Percentiles rank a stretch among this genome's conserved stretches.
These are phyloP conservation scores for Solanum chiquidenum DNA, from an alignment of 257 asterid species.

Conservation along the genomic window DNA sequence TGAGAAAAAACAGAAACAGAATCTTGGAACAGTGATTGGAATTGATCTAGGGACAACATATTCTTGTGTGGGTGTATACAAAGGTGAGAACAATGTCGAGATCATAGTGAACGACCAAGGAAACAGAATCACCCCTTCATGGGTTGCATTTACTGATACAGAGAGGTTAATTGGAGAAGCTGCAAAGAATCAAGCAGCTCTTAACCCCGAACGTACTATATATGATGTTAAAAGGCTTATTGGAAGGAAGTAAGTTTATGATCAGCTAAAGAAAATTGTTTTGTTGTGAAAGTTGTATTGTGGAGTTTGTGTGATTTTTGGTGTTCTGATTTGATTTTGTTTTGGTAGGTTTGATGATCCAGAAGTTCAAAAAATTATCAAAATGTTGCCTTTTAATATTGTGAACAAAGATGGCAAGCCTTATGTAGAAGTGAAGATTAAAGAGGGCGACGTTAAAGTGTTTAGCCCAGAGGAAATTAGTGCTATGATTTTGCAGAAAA, in stretches of 20 bases:
- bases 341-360: conserved; percentile 21
- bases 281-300: background rate
- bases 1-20: background rate
- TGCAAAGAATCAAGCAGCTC: background rate
- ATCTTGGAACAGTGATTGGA: conserved; percentile 2
- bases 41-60: conserved; percentile 8
- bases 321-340: background rate
- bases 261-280: background rate
- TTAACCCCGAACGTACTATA: background rate
- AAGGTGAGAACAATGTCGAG: background rate
- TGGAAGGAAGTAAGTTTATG: background rate
- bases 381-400: conserved; percentile 7
- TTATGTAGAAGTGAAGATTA: conserved; percentile 10
- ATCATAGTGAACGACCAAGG: conserved; percentile 11
- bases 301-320: background rate
- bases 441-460: conserved; percentile 7
- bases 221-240: background rate
- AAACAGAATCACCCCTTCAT: conserved; percentile 5
- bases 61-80: conserved; percentile 8
- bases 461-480: conserved; percentile 15
- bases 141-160: conserved; percentile 7
- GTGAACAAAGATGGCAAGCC: conserved; percentile 19
- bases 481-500: conserved; percentile 16
- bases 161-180: background rate
- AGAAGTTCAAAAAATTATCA: conserved; percentile 11